phyloP scores from a whole-genome alignment of 805 yeast species.

The Candida patagonica region DNA sequence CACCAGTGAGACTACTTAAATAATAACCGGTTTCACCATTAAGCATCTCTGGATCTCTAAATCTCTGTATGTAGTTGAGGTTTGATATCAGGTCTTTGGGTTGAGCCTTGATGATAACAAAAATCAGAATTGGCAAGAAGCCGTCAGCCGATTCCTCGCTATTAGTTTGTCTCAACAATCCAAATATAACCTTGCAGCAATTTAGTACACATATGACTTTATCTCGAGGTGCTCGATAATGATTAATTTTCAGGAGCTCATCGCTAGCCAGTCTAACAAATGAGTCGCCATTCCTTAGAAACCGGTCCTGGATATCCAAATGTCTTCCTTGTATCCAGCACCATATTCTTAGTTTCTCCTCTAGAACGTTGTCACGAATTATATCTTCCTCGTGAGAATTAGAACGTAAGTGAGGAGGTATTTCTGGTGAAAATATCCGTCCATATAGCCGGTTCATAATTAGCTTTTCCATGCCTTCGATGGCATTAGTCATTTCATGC shows the following conservation, averaged over 20 bases:
- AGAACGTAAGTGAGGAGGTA: conserved; percentile 37
- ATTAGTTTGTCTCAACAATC: conserved; percentile 58
- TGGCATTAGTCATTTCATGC: conserved; percentile 55
- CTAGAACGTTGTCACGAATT: conserved; percentile 45
- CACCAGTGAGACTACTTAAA: conserved; percentile 82
- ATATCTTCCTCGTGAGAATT: conserved; percentile 57
- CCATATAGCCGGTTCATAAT: conserved; percentile 79
- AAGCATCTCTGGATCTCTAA: conserved; percentile 63
- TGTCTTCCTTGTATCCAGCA: conserved; percentile 67
- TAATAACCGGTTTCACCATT: conserved; percentile 89
- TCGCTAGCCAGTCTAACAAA: conserved; percentile 59
- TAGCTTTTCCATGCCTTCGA: conserved; percentile 88
- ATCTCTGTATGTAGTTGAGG: conserved; percentile 75
- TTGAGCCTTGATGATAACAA: conserved; percentile 62
- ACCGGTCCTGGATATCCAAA: conserved; percentile 58
- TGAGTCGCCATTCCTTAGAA: conserved; percentile 39
- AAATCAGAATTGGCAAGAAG: conserved; percentile 82
- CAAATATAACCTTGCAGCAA: conserved; percentile 87
- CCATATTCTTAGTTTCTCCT: conserved; percentile 48
- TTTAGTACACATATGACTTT: conserved; percentile 85
- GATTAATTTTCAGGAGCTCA: conserved; percentile 70
- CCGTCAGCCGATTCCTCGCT: conserved; percentile 85
- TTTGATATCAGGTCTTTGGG: conserved; percentile 65
- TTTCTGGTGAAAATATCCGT: conserved; percentile 71
- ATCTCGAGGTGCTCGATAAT: conserved; percentile 89